Conservation (phyloP, 148 eudicot species). For the Agrostemma githago region DNA sequence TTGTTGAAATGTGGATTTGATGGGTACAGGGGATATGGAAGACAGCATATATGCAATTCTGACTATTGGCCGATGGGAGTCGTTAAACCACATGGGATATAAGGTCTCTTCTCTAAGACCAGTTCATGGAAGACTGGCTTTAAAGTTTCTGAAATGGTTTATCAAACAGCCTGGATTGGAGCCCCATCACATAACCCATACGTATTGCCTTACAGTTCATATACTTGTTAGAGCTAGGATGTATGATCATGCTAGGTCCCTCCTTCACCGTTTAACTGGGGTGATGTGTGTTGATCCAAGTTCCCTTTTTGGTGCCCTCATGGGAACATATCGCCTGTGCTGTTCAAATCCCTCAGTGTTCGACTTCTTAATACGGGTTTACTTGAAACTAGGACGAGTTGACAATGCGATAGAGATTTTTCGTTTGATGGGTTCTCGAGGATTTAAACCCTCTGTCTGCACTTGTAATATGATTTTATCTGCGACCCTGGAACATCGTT, state of each 20-base stretch:
- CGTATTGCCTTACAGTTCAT: slow-evolving; percentile 68
- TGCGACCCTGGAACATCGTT: slow-evolving; percentile 31
- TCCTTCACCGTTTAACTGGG: slow-evolving; percentile 38
- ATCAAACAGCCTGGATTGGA: slow-evolving; percentile 64
- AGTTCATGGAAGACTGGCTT: slow-evolving; percentile 78
- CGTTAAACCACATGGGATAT: slow-evolving; percentile 73
- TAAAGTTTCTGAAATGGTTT: slow-evolving; percentile 72
- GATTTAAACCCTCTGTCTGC: slow-evolving; percentile 64
- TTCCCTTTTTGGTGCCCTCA: slow-evolving; percentile 53
- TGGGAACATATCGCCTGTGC: slow-evolving; percentile 75
- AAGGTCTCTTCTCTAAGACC: slow-evolving; percentile 60
- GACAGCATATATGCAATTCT: slow-evolving; percentile 55
- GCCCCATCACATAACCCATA: slow-evolving; percentile 44
- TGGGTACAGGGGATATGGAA: slow-evolving; percentile 46
- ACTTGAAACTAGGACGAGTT: slow-evolving; percentile 37
- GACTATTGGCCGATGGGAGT: slow-evolving; percentile 85
- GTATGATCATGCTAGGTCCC: slow-evolving; percentile 56
- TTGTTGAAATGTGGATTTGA: slow-evolving; percentile 12
- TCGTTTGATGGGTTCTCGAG: slow-evolving; percentile 50
- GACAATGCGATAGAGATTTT: slow-evolving; percentile 51
- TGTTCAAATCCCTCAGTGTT: slow-evolving; percentile 79
- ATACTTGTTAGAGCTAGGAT: slow-evolving; percentile 69
- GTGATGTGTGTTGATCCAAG: slow-evolving; percentile 34
- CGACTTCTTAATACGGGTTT: slow-evolving; percentile 67
- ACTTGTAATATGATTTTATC: slow-evolving; percentile 72